These are phyloP conservation scores for Litsea cubeba DNA, from an alignment of 164 flowering plant species.

Conservation along the genomic window DNA sequence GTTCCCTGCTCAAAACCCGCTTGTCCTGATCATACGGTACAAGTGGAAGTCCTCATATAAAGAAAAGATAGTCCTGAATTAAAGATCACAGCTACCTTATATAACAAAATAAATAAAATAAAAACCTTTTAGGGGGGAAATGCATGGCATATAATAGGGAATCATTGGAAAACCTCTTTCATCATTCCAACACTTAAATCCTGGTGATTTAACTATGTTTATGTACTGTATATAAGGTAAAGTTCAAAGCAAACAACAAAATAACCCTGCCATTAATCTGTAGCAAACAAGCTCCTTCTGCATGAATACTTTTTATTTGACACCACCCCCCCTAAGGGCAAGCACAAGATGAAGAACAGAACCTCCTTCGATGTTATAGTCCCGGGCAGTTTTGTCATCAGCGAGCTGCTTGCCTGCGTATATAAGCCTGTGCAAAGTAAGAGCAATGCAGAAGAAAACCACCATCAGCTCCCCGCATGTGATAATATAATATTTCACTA, in stretches of 20 bases:
- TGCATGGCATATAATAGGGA: no score
- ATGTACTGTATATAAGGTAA: not conserved
- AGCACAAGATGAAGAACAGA: constrained; percentile 12
- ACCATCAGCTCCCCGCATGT: not conserved
- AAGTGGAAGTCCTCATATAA: no score
- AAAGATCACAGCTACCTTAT: no score
- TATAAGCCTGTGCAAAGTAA: constrained; percentile 26
- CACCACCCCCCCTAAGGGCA: constrained; percentile 6
- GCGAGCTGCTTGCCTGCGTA: constrained; percentile 40
- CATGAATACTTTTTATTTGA: no score
- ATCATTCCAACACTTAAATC: not conserved
- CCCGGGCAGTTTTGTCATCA: constrained; percentile 16
- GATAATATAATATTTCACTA: not conserved
- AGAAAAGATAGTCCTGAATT: no score
- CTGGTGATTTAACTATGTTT: not conserved
- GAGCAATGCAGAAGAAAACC: not conserved
- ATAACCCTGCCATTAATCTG: not conserved
- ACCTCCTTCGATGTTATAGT: constrained; percentile 13
- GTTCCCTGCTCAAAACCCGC: no score
- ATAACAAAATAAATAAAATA: no score
- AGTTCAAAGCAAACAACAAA: not conserved
- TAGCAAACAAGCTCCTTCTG: not conserved
- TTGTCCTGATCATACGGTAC: no score
- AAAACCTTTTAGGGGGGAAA: no score
- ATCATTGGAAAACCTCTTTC: not conserved